Conservation (phyloP, 148 eudicot species). For the Chenopodium formosanum region DNA sequence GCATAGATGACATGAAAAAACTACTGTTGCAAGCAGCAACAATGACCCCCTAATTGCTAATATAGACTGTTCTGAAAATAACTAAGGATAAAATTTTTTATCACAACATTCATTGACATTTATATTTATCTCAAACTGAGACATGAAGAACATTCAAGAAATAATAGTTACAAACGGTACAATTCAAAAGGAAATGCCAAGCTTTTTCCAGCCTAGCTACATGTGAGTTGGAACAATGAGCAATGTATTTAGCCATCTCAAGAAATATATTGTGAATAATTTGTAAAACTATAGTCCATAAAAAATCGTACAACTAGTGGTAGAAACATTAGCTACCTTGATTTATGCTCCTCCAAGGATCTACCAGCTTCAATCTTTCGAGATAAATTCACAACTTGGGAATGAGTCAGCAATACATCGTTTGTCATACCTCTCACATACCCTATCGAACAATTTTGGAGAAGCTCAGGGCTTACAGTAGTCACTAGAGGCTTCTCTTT, state of each 20-base stretch:
- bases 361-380: conserved; percentile 69
- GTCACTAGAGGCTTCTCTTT: conserved; percentile 33
- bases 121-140: background rate
- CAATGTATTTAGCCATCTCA: background rate
- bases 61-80: background rate
- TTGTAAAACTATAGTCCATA: background rate
- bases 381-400: conserved; percentile 76
- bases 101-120: background rate
- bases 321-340: conserved; percentile 48
- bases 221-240: background rate
- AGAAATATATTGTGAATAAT: background rate
- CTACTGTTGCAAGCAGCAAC: background rate
- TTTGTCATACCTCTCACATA: conserved; percentile 68
- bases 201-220: background rate
- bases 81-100: background rate
- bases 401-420: conserved; percentile 65
- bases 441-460: conserved; percentile 59
- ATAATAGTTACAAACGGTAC: background rate
- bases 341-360: conserved; percentile 59
- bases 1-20: background rate
- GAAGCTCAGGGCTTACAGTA: conserved; percentile 63
- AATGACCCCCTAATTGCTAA: background rate
- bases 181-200: background rate
- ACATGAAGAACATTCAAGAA: background rate
- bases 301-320: background rate